These are phyloP conservation scores for Xylaria curta DNA, from an alignment of 495 filamentous ascomycete genomes.

Conservation along the genomic window DNA sequence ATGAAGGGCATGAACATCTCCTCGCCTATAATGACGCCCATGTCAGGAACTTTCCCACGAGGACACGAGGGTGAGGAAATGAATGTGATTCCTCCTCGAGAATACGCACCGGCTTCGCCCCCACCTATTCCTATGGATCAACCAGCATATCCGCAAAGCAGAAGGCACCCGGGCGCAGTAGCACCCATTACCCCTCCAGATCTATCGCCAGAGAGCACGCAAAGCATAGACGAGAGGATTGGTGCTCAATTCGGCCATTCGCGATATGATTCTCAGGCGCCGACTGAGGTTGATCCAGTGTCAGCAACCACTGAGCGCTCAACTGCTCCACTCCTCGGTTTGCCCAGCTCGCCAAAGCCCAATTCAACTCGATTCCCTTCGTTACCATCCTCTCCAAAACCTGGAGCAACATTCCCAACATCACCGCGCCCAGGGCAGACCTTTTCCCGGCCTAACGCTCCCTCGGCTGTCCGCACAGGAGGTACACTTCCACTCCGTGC, in stretches of 20 bases:
- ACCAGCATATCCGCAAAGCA: slow-evolving; percentile 43
- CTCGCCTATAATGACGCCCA: slow-evolving; percentile 61
- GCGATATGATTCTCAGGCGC: slow-evolving; percentile 41
- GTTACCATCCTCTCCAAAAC: slow-evolving; percentile 53
- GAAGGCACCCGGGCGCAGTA: slow-evolving; percentile 31
- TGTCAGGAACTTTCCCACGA: slow-evolving; percentile 57
- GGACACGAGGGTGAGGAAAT: slow-evolving; percentile 53
- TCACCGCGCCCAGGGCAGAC: slow-evolving; percentile 49
- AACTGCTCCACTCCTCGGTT: slow-evolving; percentile 49
- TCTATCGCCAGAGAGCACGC: slow-evolving; percentile 54
- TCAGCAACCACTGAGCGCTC: slow-evolving; percentile 53
- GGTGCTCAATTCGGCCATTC: slow-evolving; percentile 45
- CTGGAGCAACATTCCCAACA: slow-evolving; percentile 46
- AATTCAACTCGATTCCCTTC: slow-evolving; percentile 54
- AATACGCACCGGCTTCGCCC: slow-evolving; percentile 55
- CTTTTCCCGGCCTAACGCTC: slow-evolving; percentile 47
- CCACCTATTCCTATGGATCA: slow-evolving; percentile 54
- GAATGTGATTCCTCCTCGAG: slow-evolving; percentile 57
- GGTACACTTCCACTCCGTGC: slow-evolving; percentile 66
- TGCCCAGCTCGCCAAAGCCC: slow-evolving; percentile 55
- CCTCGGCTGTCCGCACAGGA: slow-evolving; percentile 52
- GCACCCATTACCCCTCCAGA: slow-evolving; percentile 53
- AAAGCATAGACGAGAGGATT: slow-evolving; percentile 56
- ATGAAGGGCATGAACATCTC: slow-evolving; percentile 56
- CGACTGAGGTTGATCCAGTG: slow-evolving; percentile 47